Percentiles rank a stretch among this genome's conserved stretches.
Evolutionary conservation across 2,329 filamentous ascomycete species (phyloP).

Genomic region (Calcarisporium arbuscula): DNA sequence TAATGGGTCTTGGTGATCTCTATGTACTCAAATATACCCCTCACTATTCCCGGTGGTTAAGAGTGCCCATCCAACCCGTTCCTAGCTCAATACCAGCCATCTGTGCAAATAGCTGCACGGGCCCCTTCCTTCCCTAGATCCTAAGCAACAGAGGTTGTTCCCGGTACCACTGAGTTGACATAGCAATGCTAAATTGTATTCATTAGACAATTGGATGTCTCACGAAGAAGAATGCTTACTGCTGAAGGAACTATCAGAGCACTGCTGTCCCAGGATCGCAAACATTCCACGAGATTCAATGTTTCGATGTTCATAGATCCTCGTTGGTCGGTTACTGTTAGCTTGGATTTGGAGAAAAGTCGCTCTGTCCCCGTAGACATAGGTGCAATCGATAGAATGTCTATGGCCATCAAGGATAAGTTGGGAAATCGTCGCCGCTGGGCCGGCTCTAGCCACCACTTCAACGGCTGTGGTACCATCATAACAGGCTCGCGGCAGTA

Average conservation of each 20-base stretch:
- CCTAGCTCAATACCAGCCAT: no score
- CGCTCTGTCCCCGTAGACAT: constrained; percentile 7
- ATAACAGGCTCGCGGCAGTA: constrained; percentile 5
- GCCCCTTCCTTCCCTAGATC: no score
- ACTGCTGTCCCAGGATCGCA: constrained; percentile 6
- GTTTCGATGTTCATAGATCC: constrained; percentile 4
- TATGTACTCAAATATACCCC: no score
- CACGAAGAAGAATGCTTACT: no score
- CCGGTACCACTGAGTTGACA: no score
- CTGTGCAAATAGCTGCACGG: no score
- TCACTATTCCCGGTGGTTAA: no score
- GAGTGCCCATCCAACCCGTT: no score
- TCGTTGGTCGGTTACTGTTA: constrained; percentile 1
- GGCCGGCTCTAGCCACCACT: constrained; percentile 2
- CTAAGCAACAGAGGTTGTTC: no score
- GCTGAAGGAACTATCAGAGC: constrained; percentile 3
- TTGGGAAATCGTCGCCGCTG: constrained; percentile 2
- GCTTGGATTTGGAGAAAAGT: constrained; percentile 6
- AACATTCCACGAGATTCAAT: constrained; percentile 4
- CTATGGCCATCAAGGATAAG: constrained; percentile 6
- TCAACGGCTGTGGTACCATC: constrained; percentile 1
- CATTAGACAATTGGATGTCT: no score
- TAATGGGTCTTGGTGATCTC: no score
- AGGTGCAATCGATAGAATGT: constrained; percentile 5
- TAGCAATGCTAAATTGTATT: no score